A percentile compares a stretch with the other conserved stretches of the same genome.
These are phyloP conservation scores for Xylariaceae sp. DNA, from an alignment of 2,329 filamentous ascomycete species.

Conservation along the genomic window DNA sequence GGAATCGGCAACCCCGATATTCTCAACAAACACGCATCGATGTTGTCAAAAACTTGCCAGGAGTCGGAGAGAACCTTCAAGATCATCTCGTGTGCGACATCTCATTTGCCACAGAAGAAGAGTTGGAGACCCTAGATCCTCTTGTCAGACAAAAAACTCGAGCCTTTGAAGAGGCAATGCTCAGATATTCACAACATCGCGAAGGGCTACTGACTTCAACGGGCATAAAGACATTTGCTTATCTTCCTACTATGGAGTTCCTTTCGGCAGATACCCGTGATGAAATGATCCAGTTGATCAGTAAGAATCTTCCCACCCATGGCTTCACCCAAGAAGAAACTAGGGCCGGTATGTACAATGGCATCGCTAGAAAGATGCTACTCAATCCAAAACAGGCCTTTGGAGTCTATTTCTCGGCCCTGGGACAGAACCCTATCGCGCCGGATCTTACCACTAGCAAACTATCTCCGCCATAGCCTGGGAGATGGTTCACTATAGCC, in stretches of 20 bases:
- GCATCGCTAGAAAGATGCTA: conserved; percentile 12
- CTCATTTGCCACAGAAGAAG: conserved; percentile 8
- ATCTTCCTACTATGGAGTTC: conserved; percentile 12
- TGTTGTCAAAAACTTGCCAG: conserved; percentile 41
- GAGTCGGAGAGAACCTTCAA: conserved; percentile 46
- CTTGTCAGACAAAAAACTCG: conserved; percentile 12
- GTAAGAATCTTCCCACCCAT: background rate
- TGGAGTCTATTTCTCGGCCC: conserved; percentile 8
- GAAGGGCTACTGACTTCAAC: conserved; percentile 13
- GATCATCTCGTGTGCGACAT: conserved; percentile 30
- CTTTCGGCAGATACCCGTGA: conserved; percentile 1
- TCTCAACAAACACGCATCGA: conserved; percentile 37
- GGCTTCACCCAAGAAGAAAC: background rate
- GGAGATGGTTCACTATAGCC: conserved; percentile 9
- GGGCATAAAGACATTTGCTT: conserved; percentile 17
- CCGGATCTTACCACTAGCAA: conserved; percentile 8
- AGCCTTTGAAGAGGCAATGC: conserved; percentile 11
- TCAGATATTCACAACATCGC: conserved; percentile 5
- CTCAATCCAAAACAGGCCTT: conserved; percentile 12
- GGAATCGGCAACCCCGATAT: conserved; percentile 41
- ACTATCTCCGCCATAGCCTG: conserved; percentile 2
- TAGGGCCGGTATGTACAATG: conserved; percentile 7
- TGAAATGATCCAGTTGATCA: conserved; percentile 5
- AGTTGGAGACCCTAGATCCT: conserved; percentile 18
- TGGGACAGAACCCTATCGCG: conserved; percentile 7